Base-by-base conservation (phyloP, 2,329 filamentous ascomycete genomes). In the Colletotrichum destructivum region DNA sequence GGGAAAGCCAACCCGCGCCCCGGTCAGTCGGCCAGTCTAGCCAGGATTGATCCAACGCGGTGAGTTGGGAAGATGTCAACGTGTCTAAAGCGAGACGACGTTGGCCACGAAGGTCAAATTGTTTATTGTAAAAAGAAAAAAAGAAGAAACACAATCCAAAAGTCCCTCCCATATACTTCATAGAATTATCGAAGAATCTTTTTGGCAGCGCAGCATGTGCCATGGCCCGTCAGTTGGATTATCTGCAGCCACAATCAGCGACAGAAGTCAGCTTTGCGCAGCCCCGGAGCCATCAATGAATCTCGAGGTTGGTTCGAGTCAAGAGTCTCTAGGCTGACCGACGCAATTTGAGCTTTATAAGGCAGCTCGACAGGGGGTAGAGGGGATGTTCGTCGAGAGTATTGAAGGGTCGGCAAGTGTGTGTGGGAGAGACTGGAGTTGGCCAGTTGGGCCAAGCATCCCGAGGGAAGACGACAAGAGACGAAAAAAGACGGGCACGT, bases 1-100 rank as follows among this genome's bases (percentile, higher is more conserved):
- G 61, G 72, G 70, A 68, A 66, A 52, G 56, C 31, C 69, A 63
- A 52, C 69, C 47, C 56, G 62, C 42, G 52, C 67, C 70, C 70
- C 67, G 26, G 70, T 60, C 51, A 23, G 23, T 23, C 23, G 23
- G 23, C 57, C 51, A 72, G 57, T 63, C 65, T 63, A 59, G 69
- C 40, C 69, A 66, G 67, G 47, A 60, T 60, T 60, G 26, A n/a
- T 64, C 47, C 47, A 55, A 60, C 59, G 35, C 56, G 47, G 62
- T 57, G 61, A 71, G 26, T 21, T 52, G 44, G 35, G 26, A 23
- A 54, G 15, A 38, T 66, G 64, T 18, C 16, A 38, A 38, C 35
- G 23, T 51, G 31, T 68, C 47, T 4, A 3, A 23, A 62, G 11
- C 15, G 35, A 62, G 21, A 62, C 40, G 21, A 62, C 26, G 35